These are phyloP conservation scores for Tuber indicum DNA, from an alignment of 495 filamentous ascomycete species.

Conservation along the genomic window DNA sequence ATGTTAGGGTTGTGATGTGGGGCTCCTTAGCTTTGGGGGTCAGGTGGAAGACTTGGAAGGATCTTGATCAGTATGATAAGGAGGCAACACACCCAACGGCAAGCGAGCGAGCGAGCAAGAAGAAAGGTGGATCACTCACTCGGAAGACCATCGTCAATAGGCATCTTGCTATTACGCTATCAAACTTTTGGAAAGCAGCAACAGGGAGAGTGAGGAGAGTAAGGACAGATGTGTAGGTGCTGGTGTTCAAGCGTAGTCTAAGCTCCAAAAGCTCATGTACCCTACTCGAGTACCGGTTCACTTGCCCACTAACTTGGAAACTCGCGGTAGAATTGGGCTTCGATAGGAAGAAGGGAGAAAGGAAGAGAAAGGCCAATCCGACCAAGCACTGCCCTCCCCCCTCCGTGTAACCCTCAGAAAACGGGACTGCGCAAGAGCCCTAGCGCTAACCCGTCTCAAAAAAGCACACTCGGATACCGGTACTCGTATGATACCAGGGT, in stretches of 20 bases:
- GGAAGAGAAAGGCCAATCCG: not conserved
- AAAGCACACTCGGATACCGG: not conserved
- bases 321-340: not conserved
- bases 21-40: slow-evolving; percentile 44
- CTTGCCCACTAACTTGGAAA: not conserved
- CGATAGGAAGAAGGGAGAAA: not conserved
- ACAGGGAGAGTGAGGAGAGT: not conserved
- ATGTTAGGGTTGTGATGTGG: slow-evolving; percentile 57
- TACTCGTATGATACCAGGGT: too few relatives aligned
- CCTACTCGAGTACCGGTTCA: not conserved
- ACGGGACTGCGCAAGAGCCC: not conserved
- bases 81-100: not conserved
- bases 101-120: slow-evolving; percentile 39
- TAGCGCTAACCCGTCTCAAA: not conserved
- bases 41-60: slow-evolving; percentile 58
- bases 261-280: not conserved
- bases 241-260: not conserved
- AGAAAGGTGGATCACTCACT: slow-evolving; percentile 48
- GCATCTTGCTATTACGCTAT: slow-evolving; percentile 24
- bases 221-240: not conserved
- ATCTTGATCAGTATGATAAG: slow-evolving; percentile 37
- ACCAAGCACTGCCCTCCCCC: not conserved
- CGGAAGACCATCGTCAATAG: slow-evolving; percentile 86
- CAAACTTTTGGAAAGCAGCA: not conserved
- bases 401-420: not conserved